Percentiles rank a stretch among this genome's conserved stretches.
phyloP scores from a whole-genome alignment of 768 basidiomycete species.

The Panellus pusillus region DNA sequence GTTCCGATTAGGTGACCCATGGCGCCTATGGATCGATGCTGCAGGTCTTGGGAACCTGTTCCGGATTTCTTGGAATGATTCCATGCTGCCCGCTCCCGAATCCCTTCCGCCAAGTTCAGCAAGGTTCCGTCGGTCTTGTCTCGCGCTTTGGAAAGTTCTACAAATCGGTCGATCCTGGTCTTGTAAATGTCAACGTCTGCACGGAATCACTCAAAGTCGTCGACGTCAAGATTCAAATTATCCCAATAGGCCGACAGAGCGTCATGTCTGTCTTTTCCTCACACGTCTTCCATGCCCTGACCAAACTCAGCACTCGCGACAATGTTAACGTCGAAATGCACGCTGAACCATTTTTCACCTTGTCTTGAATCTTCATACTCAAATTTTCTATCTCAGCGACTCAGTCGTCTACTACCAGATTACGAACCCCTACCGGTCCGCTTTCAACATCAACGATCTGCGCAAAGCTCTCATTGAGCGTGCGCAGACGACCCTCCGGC shows the following conservation, averaged over 20 bases:
- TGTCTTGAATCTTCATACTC: constrained; percentile 7
- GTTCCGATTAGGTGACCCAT: constrained; percentile 61
- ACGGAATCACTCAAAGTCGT: constrained; percentile 84
- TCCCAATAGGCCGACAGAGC: constrained; percentile 78
- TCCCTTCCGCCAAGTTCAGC: constrained; percentile 81
- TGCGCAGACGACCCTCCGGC: constrained; percentile 93
- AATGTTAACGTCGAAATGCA: constrained; percentile 95
- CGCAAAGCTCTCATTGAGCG: constrained; percentile 82
- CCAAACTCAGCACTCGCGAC: constrained; percentile 67
- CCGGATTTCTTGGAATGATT: constrained; percentile 73
- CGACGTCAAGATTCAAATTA: constrained; percentile 96
- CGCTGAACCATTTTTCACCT: constrained; percentile 26
- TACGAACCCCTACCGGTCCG: constrained; percentile 87
- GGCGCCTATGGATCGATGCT: constrained; percentile 84
- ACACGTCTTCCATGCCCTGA: neutral
- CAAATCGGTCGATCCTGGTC: constrained; percentile 91
- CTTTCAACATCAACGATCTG: constrained; percentile 90
- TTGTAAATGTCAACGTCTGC: constrained; percentile 92
- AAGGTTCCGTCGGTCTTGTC: constrained; percentile 91
- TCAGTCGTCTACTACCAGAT: constrained; percentile 95
- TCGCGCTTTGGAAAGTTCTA: constrained; percentile 96
- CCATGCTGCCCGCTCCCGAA: constrained; percentile 87
- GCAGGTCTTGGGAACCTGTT: constrained; percentile 61
- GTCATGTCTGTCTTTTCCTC: constrained; percentile 59
- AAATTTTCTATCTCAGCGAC: constrained; percentile 49